phyloP scores from a whole-genome alignment of 305 asterid genomes.

The Vinca major region DNA sequence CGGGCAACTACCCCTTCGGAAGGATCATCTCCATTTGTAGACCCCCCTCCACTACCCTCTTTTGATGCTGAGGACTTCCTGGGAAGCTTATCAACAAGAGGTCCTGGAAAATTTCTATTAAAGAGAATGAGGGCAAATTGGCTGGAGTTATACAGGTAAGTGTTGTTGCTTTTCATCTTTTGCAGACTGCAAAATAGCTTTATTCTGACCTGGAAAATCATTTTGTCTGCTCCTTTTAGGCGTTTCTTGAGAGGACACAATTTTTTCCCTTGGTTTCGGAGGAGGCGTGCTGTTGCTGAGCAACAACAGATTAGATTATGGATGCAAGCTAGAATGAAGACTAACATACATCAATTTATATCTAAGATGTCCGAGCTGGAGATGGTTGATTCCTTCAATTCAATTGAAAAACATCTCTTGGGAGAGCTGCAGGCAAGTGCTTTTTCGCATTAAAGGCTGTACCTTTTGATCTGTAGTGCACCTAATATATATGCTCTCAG shows the following conservation, averaged over 20 bases:
- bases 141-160: constrained; percentile 89
- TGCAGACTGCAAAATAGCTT: background rate
- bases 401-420: constrained; percentile 71
- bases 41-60: constrained; percentile 80
- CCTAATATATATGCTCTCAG: constrained; percentile 1
- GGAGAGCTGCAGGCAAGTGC: constrained; percentile 72
- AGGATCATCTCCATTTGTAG: constrained; percentile 75
- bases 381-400: constrained; percentile 71
- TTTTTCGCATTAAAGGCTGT: constrained; percentile 9
- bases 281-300: constrained; percentile 90
- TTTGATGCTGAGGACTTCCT: constrained; percentile 72
- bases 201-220: background rate
- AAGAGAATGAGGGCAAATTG: constrained; percentile 89
- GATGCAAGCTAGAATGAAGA: constrained; percentile 82
- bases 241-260: constrained; percentile 82
- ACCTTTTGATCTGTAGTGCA: background rate
- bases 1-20: constrained; percentile 78
- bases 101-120: constrained; percentile 86
- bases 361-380: constrained; percentile 76
- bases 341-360: constrained; percentile 52
- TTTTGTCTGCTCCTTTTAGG: constrained; percentile 33
- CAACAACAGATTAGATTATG: constrained; percentile 78
- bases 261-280: constrained; percentile 82
- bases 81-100: constrained; percentile 57
- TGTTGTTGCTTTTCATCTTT: constrained; percentile 10